Base-by-base conservation (phyloP, 805 yeast genomes). In the Maudiozyma bulderi region DNA sequence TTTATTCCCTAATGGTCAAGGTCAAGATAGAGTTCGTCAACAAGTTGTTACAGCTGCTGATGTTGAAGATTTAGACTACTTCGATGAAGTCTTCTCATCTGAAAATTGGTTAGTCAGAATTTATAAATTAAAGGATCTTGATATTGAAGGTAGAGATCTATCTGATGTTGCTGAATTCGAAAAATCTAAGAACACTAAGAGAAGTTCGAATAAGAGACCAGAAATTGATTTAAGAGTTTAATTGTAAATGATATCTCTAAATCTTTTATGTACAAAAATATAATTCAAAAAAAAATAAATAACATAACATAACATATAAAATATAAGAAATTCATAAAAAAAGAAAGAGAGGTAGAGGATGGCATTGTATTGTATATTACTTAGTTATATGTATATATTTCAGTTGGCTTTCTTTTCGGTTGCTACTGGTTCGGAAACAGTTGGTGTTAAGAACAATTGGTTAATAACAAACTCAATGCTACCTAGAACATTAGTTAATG, bases 61-160 rank as follows among this genome's bases (percentile, higher is more conserved):
- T 46, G 73, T 78, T 41, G 75, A 75, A 34, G 73, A 78, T 40
- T 73, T 91, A 59, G 83, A 83, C 62, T 82, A 82, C 47, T 74
- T 91, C 40, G 98, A 93, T 60, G 99, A 93, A 73, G 99, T 84
- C 0, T 93, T 83, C 71, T 93, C 99, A 1, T 76, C 91, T 44
- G 95, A 89, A 64, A 95, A 93, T 74, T 95, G 97, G 97, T 77
- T 93, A 57, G 97, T 93, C 15, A 81, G 99, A 70, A 78, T 93
- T 52, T 93, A 87, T 73, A 86, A 88, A 74, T 86, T 93, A 57
- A 93, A 89, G 69, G 91, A 88, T 52, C 74, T 77, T 51, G 99
- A 93, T 67, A 80, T 78, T 52, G 79, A 86, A 56, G 99, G 98
- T 45, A 81, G 99, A 67, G 82, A 80, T 56, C 70, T 83, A 56